A percentile compares a stretch with the other conserved stretches of the same genome.
Conservation (phyloP, 352 stramenopile species). For the Phytopythium montanum region DNA sequence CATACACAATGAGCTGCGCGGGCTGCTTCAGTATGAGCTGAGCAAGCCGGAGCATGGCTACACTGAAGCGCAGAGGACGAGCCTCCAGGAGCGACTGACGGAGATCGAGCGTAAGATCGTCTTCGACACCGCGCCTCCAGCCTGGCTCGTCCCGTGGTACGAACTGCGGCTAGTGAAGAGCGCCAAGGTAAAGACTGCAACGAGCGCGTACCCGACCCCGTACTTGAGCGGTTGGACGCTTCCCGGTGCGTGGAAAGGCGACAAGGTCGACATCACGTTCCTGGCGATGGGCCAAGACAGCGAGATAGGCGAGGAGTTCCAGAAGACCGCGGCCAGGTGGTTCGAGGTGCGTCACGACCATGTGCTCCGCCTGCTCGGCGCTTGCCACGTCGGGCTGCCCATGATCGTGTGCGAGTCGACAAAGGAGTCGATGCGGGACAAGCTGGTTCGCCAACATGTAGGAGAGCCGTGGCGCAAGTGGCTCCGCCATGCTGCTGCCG, state of each 20-base stretch:
- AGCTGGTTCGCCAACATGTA: background rate
- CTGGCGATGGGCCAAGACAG: background rate
- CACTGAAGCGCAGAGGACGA: background rate
- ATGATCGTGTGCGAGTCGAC: background rate
- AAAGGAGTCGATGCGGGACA: background rate
- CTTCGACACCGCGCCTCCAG: background rate
- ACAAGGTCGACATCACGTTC: background rate
- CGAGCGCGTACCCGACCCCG: background rate
- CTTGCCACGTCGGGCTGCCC: background rate
- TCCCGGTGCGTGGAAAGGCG: background rate
- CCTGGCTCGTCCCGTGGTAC: conserved; percentile 4
- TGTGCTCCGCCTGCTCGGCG: background rate
- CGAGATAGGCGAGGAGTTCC: background rate
- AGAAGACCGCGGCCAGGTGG: background rate
- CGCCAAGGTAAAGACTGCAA: background rate
- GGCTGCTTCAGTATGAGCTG: background rate
- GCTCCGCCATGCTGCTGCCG: background rate
- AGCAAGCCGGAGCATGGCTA: background rate
- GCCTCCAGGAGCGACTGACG: background rate
- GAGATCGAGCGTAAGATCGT: background rate
- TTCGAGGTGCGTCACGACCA: background rate
- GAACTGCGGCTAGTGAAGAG: background rate
- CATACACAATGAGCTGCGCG: background rate
- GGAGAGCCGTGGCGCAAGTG: background rate
- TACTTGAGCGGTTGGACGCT: background rate